A percentile compares a stretch with the other conserved stretches of the same genome.
Evolutionary conservation across 228 moss, liverwort and hornwort species (phyloP).

Genomic region (Sphagnum fallax): DNA sequence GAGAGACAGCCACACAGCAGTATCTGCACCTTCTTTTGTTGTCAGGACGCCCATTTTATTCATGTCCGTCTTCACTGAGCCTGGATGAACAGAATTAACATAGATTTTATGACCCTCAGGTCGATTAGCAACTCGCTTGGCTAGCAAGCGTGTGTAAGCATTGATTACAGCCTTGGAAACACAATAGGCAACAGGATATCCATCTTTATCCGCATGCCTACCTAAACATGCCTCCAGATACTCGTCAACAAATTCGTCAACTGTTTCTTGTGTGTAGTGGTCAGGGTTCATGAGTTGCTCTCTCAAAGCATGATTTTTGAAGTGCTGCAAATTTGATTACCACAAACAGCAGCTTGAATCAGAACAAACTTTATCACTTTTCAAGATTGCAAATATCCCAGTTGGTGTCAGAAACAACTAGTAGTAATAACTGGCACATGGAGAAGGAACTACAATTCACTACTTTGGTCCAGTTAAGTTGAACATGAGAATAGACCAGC

Average conservation of each 20-base stretch:
- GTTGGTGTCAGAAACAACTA: not conserved
- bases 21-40: constrained; percentile 1
- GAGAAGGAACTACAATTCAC: too few relatives aligned
- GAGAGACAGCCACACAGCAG: constrained; percentile 1
- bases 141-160: constrained; percentile 16
- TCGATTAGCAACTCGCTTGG: constrained; percentile 2
- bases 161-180: constrained; percentile 25
- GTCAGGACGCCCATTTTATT: not conserved
- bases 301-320: constrained; percentile 20
- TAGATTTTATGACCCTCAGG: constrained; percentile 5
- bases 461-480: too few relatives aligned
- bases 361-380: not conserved
- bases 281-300: not conserved
- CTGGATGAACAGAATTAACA: constrained; percentile 24
- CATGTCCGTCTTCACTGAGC: constrained; percentile 31
- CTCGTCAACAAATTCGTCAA: constrained; percentile 11
- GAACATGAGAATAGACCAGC: too few relatives aligned
- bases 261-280: constrained; percentile 16
- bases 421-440: not conserved
- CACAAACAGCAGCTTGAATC: not conserved
- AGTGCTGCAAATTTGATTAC: constrained; percentile 1
- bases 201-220: not conserved
- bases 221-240: constrained; percentile 15
- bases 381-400: not conserved
- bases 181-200: constrained; percentile 18